These are phyloP conservation scores for Orbilia javanica DNA, from an alignment of 2,329 filamentous ascomycete genomes.

Conservation along the genomic window DNA sequence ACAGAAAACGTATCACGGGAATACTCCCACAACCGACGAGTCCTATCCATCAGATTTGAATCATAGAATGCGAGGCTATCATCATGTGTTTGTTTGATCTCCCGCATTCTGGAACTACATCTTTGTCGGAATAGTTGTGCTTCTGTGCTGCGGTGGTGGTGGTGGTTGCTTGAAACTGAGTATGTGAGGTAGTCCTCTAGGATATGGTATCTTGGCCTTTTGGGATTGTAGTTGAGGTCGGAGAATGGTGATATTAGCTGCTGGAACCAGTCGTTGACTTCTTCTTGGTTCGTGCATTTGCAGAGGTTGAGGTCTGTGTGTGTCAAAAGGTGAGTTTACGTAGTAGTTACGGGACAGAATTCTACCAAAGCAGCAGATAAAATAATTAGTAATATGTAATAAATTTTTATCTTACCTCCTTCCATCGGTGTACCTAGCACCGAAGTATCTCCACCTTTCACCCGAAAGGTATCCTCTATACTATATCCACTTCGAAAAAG, in stretches of 20 bases:
- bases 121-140: neutral
- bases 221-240: neutral
- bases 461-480: neutral
- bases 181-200: neutral
- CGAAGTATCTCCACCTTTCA: neutral
- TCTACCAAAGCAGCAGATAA: too few relatives aligned
- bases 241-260: neutral
- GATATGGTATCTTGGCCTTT: neutral
- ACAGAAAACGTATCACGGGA: conserved; percentile 11
- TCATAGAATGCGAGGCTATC: conserved; percentile 7
- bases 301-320: neutral
- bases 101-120: neutral
- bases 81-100: neutral
- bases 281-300: conserved; percentile 16
- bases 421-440: neutral
- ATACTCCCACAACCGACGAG: conserved; percentile 21
- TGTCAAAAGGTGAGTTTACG: neutral
- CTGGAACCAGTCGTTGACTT: conserved; percentile 11
- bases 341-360: too few relatives aligned
- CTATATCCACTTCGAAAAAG: conserved; percentile 1
- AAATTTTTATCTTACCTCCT: neutral
- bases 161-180: conserved; percentile 11
- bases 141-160: neutral
- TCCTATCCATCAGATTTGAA: conserved; percentile 5
- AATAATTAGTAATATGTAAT: too few relatives aligned